phyloP scores from a whole-genome alignment of 2,329 filamentous ascomycete species.

The Claviceps sp. region DNA sequence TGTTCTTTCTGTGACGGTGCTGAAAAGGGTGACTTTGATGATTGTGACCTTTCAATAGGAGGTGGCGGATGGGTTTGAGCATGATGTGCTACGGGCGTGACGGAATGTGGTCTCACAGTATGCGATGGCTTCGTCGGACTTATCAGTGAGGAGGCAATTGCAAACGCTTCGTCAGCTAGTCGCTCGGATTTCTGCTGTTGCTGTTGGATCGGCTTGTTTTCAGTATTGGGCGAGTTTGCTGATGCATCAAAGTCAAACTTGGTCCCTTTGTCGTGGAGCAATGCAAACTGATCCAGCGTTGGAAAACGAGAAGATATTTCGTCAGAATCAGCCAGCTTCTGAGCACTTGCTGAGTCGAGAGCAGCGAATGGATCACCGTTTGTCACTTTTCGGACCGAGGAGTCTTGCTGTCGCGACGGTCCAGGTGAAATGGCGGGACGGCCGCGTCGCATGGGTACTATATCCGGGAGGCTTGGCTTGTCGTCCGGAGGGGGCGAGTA shows the following conservation, averaged over 20 bases:
- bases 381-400: constrained; percentile 50
- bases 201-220: constrained; percentile 8
- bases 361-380: constrained; percentile 80
- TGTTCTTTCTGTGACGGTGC: constrained; percentile 25
- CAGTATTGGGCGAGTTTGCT: constrained; percentile 33
- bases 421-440: constrained; percentile 36
- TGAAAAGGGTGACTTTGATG: constrained; percentile 26
- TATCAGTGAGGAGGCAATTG: constrained; percentile 9
- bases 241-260: constrained; percentile 71
- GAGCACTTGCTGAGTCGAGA: constrained; percentile 50
- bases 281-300: constrained; percentile 81
- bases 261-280: constrained; percentile 70
- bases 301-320: constrained; percentile 80
- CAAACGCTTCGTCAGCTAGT: constrained; percentile 76
- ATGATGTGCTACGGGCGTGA: constrained; percentile 13
- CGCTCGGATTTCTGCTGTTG: constrained; percentile 45
- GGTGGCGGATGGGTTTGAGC: constrained; percentile 11
- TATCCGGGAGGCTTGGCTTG: constrained; percentile 66
- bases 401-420: constrained; percentile 33
- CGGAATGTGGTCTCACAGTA: constrained; percentile 18
- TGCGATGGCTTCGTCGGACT: constrained; percentile 9
- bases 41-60: constrained; percentile 16
- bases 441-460: constrained; percentile 87
- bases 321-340: constrained; percentile 42
- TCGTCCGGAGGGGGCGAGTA: constrained; percentile 64